Base-by-base conservation (phyloP, 208 protist species). In the Acanthamoeba lenticulata region DNA sequence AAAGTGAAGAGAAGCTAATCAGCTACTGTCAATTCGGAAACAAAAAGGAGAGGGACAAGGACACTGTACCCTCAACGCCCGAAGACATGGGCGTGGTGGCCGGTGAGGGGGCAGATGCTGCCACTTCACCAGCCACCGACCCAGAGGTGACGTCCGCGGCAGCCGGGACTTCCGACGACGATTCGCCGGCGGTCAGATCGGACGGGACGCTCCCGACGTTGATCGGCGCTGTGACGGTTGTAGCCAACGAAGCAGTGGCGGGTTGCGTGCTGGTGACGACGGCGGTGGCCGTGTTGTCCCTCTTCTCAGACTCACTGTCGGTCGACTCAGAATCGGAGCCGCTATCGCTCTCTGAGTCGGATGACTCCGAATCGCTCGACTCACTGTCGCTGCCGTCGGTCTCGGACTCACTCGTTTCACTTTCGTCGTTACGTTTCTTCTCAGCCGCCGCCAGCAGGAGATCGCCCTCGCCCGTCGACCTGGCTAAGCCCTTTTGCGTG, bases 281-380 rank as follows among this genome's bases (percentile, higher is more conserved):
- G 17, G 2, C 19, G 52, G 19, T 24, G 52, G 52, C 52, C 52
- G 4, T 6, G 52, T 21, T 60, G 52, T 65, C 69, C 19, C 32
- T 42, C 69, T 45, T 27, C 40, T 81, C 69, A 34, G 38, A 19
- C 40, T 81, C 69, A 34, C 38, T 81, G 34, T 81, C 69, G 69
- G 38, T 81, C 34, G 69, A 81, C 19, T 81, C 69, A 1, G 69
- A 65, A n/a, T 65, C 57, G 27, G 57, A 65, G 27, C 57, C 40
- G 69, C 69, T 81, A 45, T 81, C 69, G 69, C 69, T 81, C 19
- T 81, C 69, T 2, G 69, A 81, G 34, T 81, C 69, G 3, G 69
- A 81, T 0, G 69, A 36, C 11, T 47, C 40, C 15, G 69, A 81
- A n/a, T 65, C 57, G 27, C 57, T 65, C 57, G 57, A 65, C 5